Evolutionary conservation across 2,329 filamentous ascomycete genomes (phyloP).

Genomic region (Hortaea werneckii): DNA sequence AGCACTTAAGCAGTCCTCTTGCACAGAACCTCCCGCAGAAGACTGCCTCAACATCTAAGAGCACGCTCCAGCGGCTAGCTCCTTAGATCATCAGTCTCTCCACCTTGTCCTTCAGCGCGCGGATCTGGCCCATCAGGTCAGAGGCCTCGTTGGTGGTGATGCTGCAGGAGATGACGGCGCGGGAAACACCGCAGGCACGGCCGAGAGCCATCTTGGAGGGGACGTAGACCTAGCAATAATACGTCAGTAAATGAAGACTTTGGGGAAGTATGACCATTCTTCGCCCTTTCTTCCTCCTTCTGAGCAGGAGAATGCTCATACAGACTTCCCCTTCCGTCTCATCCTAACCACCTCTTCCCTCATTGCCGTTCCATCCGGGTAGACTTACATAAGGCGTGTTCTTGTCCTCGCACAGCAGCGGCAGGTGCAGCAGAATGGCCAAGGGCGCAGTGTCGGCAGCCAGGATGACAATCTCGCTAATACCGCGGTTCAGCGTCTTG

Average conservation of each 20-base stretch:
- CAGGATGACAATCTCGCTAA: conserved; percentile 78
- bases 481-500: conserved; percentile 85
- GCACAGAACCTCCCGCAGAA: too few species aligned
- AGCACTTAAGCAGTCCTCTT: too few species aligned
- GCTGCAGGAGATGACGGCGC: conserved; percentile 74
- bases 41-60: too few species aligned
- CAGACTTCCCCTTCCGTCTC: too few species aligned
- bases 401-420: conserved; percentile 72
- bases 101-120: conserved; percentile 84
- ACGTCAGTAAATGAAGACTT: neutral
- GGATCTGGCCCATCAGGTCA: conserved; percentile 80
- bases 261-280: neutral
- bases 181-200: conserved; percentile 78
- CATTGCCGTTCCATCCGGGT: neutral
- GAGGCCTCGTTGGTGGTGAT: conserved; percentile 89
- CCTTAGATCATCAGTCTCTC: conserved; percentile 81
- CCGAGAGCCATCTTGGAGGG: conserved; percentile 72
- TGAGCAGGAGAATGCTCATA: too few species aligned
- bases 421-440: conserved; percentile 79
- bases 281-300: too few species aligned
- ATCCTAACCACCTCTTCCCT: too few species aligned
- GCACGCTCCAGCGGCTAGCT: neutral
- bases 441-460: conserved; percentile 81
- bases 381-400: conserved; percentile 50
- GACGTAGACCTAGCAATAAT: conserved; percentile 26